Evolutionary conservation across 129 eudicot genomes (phyloP), one percentile per base, ranked within the genome.

Genomic region (Helichrysum umbraculigerum): DNA sequence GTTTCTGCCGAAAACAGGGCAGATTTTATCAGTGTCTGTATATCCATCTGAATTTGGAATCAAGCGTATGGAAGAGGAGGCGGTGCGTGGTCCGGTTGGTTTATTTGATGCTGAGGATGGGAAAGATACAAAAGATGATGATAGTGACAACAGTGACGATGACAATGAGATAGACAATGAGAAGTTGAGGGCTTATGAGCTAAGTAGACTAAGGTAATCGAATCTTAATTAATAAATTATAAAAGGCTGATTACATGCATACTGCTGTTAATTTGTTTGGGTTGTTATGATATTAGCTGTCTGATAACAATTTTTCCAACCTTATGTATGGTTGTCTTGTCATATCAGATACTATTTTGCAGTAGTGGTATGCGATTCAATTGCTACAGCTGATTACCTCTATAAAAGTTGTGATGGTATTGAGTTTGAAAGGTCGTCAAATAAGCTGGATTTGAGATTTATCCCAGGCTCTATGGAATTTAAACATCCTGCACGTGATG

Each of bases 21-120:
- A 93, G 83, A 87, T 93, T 34, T 28, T 81, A 51, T 90, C 96
- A 25, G 98, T 90, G 2, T 68, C 92, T 76, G 93, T 93, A 50
- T 88, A 93, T 79, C 98, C 98, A 74, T 86, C 98, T 34, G 98
- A 93, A 70, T 93, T 90, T 88, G 98, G 98, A 42, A 87, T 93
- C 71, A 83, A 93, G 78, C 92, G 92, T 10, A 90, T 93, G 97
- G 93, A 87, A 84, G 97, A 88, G 84, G 98, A 93, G 84, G 97
- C 96, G 7, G 88, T 91, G 41, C 88, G 80, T 73, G 98, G 98
- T 51, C 98, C 97, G 6, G 90, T 91, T 68, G 98, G 96, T n/a
- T 78, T 93, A 82, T 93, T 90, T 84, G 98, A 88, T 70, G 89
- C 81, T 6, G 87, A 86, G 17, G 35, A 87, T 21, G 72, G 68